phyloP scores from a whole-genome alignment of 495 filamentous ascomycete genomes.

The Tuber indicum region DNA sequence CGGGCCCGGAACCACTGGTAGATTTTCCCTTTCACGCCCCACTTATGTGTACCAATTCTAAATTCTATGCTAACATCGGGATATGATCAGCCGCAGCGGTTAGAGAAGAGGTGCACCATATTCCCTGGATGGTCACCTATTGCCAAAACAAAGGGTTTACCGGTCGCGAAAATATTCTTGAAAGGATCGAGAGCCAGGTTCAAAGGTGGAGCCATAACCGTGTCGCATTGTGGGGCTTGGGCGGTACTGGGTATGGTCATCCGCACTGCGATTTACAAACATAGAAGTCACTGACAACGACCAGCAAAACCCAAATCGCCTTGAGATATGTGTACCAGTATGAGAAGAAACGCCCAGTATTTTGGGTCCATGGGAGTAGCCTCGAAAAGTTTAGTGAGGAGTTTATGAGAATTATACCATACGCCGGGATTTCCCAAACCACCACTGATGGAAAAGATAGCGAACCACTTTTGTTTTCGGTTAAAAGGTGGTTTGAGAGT shows the following conservation, averaged over 20 bases:
- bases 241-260: slow-evolving; percentile 49
- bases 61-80: not conserved
- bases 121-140: slow-evolving; percentile 36
- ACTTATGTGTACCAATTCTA: no score
- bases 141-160: slow-evolving; percentile 45
- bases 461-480: not conserved
- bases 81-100: not conserved
- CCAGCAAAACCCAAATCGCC: slow-evolving; percentile 49
- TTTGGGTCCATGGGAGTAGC: slow-evolving; percentile 45
- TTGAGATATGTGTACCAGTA: slow-evolving; percentile 46
- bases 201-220: slow-evolving; percentile 16
- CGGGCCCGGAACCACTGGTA: not conserved
- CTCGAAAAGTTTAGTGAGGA: slow-evolving; percentile 42
- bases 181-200: slow-evolving; percentile 30
- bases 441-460: slow-evolving; percentile 15
- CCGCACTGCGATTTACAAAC: not conserved
- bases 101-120: not conserved
- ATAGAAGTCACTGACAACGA: slow-evolving; percentile 11
- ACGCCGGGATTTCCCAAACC: slow-evolving; percentile 38
- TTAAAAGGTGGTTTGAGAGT: slow-evolving; percentile 22
- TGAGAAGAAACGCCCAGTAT: slow-evolving; percentile 26
- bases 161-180: slow-evolving; percentile 43
- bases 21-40: not conserved
- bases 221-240: slow-evolving; percentile 46
- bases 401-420: slow-evolving; percentile 45